These are phyloP conservation scores for Zasmidium cellare DNA, from an alignment of 2,329 filamentous ascomycete species.

Conservation along the genomic window DNA sequence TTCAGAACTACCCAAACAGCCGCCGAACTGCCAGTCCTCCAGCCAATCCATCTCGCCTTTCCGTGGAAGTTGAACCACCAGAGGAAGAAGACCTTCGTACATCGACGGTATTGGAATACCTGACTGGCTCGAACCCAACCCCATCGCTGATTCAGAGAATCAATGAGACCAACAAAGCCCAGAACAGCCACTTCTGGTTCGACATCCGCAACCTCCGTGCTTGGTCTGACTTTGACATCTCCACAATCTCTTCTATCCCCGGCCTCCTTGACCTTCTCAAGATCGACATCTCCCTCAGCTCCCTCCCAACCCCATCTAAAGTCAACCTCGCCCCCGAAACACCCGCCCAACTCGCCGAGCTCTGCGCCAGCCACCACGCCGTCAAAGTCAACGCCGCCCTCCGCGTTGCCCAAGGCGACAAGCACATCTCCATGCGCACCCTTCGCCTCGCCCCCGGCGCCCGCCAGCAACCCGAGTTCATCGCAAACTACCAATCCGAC, in stretches of 20 bases:
- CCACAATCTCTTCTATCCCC: slow-evolving; percentile 70
- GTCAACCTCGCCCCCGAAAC: slow-evolving; percentile 66
- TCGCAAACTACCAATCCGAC: slow-evolving; percentile 62
- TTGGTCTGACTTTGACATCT: slow-evolving; percentile 77
- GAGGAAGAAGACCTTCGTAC: slow-evolving; percentile 39
- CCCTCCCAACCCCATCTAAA: slow-evolving; percentile 60
- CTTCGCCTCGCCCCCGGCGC: slow-evolving; percentile 35
- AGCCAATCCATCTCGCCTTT: slow-evolving; percentile 45
- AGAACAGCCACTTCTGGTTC: slow-evolving; percentile 90
- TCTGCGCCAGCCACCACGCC: slow-evolving; percentile 77
- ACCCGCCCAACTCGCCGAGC: slow-evolving; percentile 71
- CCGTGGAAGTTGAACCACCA: slow-evolving; percentile 39
- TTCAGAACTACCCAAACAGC: slow-evolving; percentile 32
- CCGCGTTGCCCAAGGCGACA: slow-evolving; percentile 70
- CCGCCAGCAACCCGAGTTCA: slow-evolving; percentile 63
- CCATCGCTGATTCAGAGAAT: slow-evolving; percentile 74
- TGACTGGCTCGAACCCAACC: slow-evolving; percentile 77
- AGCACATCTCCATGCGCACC: slow-evolving; percentile 56
- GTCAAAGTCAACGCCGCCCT: slow-evolving; percentile 86
- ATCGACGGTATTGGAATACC: slow-evolving; percentile 74
- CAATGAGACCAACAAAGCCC: slow-evolving; percentile 69
- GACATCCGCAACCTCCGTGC: slow-evolving; percentile 83
- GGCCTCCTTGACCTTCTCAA: slow-evolving; percentile 71
- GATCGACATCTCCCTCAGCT: slow-evolving; percentile 57
- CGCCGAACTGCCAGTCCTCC: slow-evolving; percentile 36